Percentiles rank a stretch among this genome's conserved stretches.
phyloP scores from a whole-genome alignment of 169 alveolate species.

The Eimeria zaria region DNA sequence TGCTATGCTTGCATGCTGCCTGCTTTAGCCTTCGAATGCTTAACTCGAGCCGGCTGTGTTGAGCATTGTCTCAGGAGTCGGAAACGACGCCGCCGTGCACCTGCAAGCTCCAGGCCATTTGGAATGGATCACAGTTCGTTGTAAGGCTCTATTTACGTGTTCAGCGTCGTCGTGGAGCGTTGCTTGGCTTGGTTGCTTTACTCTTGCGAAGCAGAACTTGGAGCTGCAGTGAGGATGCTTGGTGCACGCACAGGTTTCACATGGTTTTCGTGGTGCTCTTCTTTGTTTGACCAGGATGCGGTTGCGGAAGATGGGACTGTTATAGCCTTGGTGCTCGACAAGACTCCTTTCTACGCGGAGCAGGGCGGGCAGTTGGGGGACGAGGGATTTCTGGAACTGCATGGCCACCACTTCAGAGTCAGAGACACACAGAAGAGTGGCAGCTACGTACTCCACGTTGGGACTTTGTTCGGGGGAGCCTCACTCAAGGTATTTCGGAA shows the following conservation, averaged over 20 bases:
- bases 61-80: not conserved
- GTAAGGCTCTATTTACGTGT: not conserved
- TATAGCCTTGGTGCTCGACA: slow-evolving; percentile 91
- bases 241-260: not conserved
- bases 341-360: slow-evolving; percentile 95
- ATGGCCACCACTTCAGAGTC: slow-evolving; percentile 89
- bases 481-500: slow-evolving; percentile 43
- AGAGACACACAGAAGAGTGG: slow-evolving; percentile 93
- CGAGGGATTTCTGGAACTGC: slow-evolving; percentile 85
- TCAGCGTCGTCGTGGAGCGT: not conserved
- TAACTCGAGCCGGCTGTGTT: not conserved
- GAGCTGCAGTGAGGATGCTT: not conserved
- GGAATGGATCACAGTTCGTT: slow-evolving; percentile 81
- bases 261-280: not conserved
- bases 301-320: slow-evolving; percentile 41
- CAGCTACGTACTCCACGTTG: slow-evolving; percentile 93
- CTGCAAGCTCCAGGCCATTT: slow-evolving; percentile 77
- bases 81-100: slow-evolving; percentile 69
- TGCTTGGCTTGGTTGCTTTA: no score
- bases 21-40: not conserved
- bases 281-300: slow-evolving; percentile 14
- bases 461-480: slow-evolving; percentile 86
- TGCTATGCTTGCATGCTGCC: not conserved
- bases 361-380: slow-evolving; percentile 92
- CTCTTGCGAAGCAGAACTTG: not conserved